Conservation (phyloP, 2,329 filamentous ascomycete genomes). For the Cordyceps cateniannulata region DNA sequence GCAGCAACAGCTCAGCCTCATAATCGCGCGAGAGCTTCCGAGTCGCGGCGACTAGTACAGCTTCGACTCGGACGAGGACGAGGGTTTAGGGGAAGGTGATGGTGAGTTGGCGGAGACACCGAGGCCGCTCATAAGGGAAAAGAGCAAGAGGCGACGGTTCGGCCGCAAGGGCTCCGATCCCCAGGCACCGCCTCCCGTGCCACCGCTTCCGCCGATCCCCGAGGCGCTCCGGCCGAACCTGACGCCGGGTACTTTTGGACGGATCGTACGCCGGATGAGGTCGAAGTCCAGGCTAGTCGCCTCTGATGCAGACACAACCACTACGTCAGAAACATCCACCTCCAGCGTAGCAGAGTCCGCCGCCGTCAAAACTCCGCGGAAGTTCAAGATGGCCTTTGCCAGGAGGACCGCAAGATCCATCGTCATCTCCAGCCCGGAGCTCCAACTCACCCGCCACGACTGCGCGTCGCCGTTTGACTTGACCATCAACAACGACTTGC, state of each 20-base stretch:
- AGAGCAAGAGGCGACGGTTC: conserved; percentile 9
- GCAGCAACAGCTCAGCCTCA: conserved; percentile 27
- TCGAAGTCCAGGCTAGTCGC: conserved; percentile 15
- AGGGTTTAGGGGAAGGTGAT: conserved; percentile 8
- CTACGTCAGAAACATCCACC: neutral
- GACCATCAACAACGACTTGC: neutral
- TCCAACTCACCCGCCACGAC: neutral
- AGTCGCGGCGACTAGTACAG: conserved; percentile 32
- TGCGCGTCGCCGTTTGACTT: neutral
- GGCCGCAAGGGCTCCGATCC: conserved; percentile 10
- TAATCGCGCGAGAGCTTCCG: conserved; percentile 27
- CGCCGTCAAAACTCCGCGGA: conserved; percentile 3
- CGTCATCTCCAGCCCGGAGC: conserved; percentile 22
- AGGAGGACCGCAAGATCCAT: conserved; percentile 17
- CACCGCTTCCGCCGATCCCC: conserved; percentile 27
- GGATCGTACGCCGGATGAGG: conserved; percentile 22
- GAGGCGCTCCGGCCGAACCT: conserved; percentile 20
- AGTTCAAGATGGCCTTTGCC: conserved; percentile 9
- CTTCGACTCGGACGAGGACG: conserved; percentile 29
- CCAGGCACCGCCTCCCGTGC: conserved; percentile 20
- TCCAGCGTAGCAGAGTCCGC: neutral
- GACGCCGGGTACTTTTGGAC: conserved; percentile 22
- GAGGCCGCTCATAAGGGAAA: conserved; percentile 2
- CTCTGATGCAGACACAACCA: neutral
- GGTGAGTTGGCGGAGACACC: neutral